Conservation (phyloP, 768 basidiomycete species). For the Hydnomerulius pinastri region DNA sequence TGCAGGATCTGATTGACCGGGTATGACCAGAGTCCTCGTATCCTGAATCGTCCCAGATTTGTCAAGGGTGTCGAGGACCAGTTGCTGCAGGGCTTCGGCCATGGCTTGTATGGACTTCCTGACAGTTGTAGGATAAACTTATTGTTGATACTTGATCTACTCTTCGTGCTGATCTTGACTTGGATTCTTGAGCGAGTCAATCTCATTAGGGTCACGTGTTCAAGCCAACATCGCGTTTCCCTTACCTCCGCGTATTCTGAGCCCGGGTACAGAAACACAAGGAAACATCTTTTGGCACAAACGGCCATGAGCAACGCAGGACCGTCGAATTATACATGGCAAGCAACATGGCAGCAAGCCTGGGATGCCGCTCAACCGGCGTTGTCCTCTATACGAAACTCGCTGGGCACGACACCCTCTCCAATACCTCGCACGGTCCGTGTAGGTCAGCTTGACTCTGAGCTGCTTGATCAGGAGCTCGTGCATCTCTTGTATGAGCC, state of each 20-base stretch:
- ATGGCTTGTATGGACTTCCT: constrained; percentile 36
- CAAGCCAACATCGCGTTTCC: background rate
- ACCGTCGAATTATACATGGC: constrained; percentile 19
- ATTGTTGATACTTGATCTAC: constrained; percentile 3
- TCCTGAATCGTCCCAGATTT: constrained; percentile 57
- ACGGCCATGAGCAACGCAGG: constrained; percentile 17
- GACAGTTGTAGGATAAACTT: constrained; percentile 3
- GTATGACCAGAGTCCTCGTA: constrained; percentile 66
- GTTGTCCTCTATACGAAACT: constrained; percentile 48
- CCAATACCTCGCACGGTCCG: constrained; percentile 58
- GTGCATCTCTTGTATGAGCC: constrained; percentile 81
- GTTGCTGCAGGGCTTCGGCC: constrained; percentile 80
- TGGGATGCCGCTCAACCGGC: constrained; percentile 64
- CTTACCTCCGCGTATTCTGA: too few species aligned
- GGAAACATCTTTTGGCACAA: background rate
- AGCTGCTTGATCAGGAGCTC: constrained; percentile 87
- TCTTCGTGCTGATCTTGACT: background rate
- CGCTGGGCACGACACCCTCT: constrained; percentile 33
- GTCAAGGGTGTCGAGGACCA: constrained; percentile 74
- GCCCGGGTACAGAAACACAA: background rate
- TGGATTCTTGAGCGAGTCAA: constrained; percentile 9
- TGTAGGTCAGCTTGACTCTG: constrained; percentile 90
- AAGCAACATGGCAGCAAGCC: constrained; percentile 54
- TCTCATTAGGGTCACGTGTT: constrained; percentile 23
- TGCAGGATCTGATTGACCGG: constrained; percentile 59